These are phyloP conservation scores for Setaria viridis DNA, from an alignment of 202 grass and related monocot genomes.

Conservation along the genomic window DNA sequence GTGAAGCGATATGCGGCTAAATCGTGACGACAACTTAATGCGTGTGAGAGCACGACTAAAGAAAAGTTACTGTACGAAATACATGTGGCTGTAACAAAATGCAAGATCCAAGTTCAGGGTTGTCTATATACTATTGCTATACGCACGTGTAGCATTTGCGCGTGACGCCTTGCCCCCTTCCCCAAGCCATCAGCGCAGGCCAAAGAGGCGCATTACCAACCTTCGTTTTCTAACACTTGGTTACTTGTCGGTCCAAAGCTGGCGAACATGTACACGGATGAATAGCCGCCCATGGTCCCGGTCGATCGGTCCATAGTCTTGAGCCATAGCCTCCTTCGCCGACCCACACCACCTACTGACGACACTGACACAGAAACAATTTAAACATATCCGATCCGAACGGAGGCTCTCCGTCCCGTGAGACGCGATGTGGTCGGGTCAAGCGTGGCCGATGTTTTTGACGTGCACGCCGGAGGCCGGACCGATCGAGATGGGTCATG, in stretches of 20 bases:
- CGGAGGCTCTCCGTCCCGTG: not conserved
- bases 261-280: not conserved
- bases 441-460: slow-evolving; percentile 30
- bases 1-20: not conserved
- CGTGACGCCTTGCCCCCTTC: slow-evolving; percentile 5
- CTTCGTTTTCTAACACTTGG: not conserved
- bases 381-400: not conserved
- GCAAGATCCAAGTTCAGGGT: too few species aligned
- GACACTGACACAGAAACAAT: not conserved
- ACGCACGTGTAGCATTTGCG: not conserved
- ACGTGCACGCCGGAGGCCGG: not conserved
- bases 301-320: too few species aligned
- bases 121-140: not conserved
- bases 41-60: not conserved
- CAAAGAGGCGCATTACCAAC: not conserved
- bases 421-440: slow-evolving; percentile 13
- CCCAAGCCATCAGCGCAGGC: slow-evolving; percentile 35
- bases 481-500: too few species aligned
- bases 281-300: not conserved
- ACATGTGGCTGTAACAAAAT: too few species aligned
- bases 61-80: too few species aligned
- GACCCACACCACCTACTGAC: not conserved
- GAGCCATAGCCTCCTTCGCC: not conserved
- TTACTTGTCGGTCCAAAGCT: not conserved
- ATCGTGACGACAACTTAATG: not conserved